Evolutionary conservation across 345 rosid genomes (phyloP).

Genomic region (Schrenkiella parvula): DNA sequence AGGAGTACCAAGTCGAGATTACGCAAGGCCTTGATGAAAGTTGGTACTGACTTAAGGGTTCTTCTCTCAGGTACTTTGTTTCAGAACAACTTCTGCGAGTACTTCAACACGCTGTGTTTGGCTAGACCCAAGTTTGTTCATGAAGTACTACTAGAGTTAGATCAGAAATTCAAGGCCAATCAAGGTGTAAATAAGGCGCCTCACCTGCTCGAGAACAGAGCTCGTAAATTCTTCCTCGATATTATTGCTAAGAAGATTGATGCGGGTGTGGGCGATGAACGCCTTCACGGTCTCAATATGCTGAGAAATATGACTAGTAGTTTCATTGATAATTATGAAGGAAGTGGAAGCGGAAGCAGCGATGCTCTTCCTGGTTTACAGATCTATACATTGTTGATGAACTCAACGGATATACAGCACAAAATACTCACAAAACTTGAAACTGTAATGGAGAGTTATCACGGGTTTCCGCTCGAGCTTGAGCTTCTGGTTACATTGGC

Average conservation of each 20-base stretch:
- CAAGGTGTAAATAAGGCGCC: constrained; percentile 50
- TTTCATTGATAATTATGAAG: constrained; percentile 86
- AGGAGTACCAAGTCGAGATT: constrained; percentile 93
- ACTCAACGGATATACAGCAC: constrained; percentile 68
- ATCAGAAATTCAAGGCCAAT: constrained; percentile 54
- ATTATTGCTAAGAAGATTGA: constrained; percentile 78
- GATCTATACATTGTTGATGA: constrained; percentile 84
- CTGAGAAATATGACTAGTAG: constrained; percentile 66
- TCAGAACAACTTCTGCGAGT: constrained; percentile 95
- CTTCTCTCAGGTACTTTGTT: constrained; percentile 91
- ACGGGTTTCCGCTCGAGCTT: constrained; percentile 74
- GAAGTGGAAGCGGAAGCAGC: constrained; percentile 34
- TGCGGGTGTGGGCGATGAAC: constrained; percentile 58
- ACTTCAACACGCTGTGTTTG: constrained; percentile 86
- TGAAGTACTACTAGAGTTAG: constrained; percentile 67
- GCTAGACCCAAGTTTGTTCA: constrained; percentile 81
- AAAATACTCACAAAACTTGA: constrained; percentile 58
- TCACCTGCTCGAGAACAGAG: constrained; percentile 70
- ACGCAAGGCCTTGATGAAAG: constrained; percentile 92
- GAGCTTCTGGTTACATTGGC: constrained; percentile 86
- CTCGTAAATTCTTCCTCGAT: constrained; percentile 82
- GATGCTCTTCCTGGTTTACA: constrained; percentile 88
- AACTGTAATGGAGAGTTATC: constrained; percentile 43
- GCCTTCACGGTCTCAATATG: constrained; percentile 73
- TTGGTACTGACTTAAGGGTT: constrained; percentile 64